These are phyloP conservation scores for Cercospora berteroae DNA, from an alignment of 2,329 filamentous ascomycete species.

Conservation along the genomic window DNA sequence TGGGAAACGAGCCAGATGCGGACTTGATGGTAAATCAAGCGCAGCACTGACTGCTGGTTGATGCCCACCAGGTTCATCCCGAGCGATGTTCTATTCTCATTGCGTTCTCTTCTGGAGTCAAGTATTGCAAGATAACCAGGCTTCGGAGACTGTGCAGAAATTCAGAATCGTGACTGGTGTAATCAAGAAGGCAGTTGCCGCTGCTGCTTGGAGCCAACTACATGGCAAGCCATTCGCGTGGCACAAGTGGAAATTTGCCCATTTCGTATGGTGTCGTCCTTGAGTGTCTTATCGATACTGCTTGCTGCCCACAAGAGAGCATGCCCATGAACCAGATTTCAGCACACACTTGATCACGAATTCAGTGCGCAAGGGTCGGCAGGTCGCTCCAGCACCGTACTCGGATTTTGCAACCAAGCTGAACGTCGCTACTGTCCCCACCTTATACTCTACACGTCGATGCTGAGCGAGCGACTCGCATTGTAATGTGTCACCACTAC, in stretches of 20 bases:
- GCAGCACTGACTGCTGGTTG: not conserved
- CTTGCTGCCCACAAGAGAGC: no score
- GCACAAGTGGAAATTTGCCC: not conserved
- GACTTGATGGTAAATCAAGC: not conserved
- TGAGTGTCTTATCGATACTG: not conserved
- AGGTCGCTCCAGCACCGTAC: no score
- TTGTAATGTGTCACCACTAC: not conserved
- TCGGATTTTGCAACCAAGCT: not conserved
- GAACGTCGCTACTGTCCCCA: not conserved
- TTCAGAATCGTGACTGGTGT: no score
- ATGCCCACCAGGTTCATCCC: not conserved
- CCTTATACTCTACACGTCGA: not conserved
- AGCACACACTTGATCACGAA: not conserved
- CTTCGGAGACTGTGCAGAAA: not conserved
- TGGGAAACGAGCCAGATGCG: not conserved
- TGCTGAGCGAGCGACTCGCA: not conserved
- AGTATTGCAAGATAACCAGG: not conserved
- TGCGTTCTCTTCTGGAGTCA: not conserved
- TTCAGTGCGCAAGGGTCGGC: not conserved
- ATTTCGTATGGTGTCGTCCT: not conserved
- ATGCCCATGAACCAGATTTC: no score
- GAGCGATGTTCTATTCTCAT: not conserved
- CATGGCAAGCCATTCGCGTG: not conserved
- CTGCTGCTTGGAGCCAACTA: not conserved
- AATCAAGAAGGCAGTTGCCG: not conserved